Base-by-base conservation (phyloP, 148 eudicot genomes). In the Polygonum maritimum region DNA sequence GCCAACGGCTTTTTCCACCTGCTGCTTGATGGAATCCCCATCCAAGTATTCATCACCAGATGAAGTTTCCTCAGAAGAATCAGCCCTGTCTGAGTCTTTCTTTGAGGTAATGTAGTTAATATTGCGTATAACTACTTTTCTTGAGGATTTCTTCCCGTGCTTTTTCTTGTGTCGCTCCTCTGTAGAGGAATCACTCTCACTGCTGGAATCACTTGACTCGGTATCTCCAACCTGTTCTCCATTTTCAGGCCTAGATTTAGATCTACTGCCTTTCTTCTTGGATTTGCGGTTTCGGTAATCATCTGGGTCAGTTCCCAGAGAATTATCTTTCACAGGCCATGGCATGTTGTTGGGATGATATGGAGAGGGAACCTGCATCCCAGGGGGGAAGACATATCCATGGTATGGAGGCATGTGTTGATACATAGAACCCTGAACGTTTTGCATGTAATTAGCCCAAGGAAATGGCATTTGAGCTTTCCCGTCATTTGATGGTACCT, bases 81-180 rank as follows among this genome's bases (percentile, higher is more conserved):
- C 79, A 75, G 76, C 75, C 58, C 78, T 73, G 41, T 83, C 89
- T 76, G 74, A 89, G 49, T 89, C 88, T 79, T 80, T 81, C 77
- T 81, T 85, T 49, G 93, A 85, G 21, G 92, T 78, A 38, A 89
- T 86, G 80, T 93, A 93, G 78, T 93, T 93, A 63, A 93, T 86
- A 76, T 93, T 89, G 60, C 89, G 89, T 60, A 91, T 91, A 7
- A 93, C 88, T 18, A 93, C 94, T 77, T 86, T 93, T 67, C 88
- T 78, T 7, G 93, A 87, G 58, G 94, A 83, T 52, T 77, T 84
- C 79, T 83, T 91, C 72, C 84, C 87, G n/a, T 81, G 80, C 77
- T 81, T 90, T 78, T 80, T 81, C 74, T 70, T 85, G 73, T 78
- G 81, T 74, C 82, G 80, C 44, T 76, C 38, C 67, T 82, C 82